Conservation (phyloP, 345 rosid species). For the Eucalyptus sp. region DNA sequence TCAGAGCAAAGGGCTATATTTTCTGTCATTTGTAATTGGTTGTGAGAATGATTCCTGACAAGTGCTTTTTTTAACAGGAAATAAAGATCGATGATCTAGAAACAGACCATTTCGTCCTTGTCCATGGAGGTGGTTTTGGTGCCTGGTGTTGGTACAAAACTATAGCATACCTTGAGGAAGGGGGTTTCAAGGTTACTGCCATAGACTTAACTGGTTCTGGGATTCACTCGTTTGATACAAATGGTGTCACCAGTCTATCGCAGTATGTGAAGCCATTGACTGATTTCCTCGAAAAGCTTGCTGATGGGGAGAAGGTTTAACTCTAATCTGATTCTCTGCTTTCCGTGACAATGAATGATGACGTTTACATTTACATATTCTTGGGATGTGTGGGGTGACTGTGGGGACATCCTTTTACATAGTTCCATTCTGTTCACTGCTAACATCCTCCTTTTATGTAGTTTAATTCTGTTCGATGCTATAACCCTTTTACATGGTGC, state of each 20-base stretch:
- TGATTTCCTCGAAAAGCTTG: constrained; percentile 62
- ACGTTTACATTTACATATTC: background rate
- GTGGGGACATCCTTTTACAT: background rate
- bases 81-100: constrained; percentile 66
- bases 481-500: background rate
- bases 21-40: background rate
- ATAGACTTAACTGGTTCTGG: constrained; percentile 93
- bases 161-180: constrained; percentile 84
- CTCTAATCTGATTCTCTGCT: background rate
- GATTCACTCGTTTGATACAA: constrained; percentile 57
- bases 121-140: constrained; percentile 97
- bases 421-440: background rate
- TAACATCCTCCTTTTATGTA: background rate
- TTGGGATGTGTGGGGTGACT: background rate
- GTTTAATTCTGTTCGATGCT: background rate
- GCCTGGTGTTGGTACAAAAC: constrained; percentile 99
- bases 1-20: background rate
- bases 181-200: constrained; percentile 83
- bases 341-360: background rate
- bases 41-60: background rate
- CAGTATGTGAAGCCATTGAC: constrained; percentile 85
- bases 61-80: constrained; percentile 29
- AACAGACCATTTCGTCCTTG: constrained; percentile 73
- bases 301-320: constrained; percentile 63
- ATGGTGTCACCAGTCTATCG: constrained; percentile 55